Evolutionary conservation across 2,329 filamentous ascomycete species (phyloP), one percentile per base, ranked within the genome.

Genomic region (Grosmannia penicillata): DNA sequence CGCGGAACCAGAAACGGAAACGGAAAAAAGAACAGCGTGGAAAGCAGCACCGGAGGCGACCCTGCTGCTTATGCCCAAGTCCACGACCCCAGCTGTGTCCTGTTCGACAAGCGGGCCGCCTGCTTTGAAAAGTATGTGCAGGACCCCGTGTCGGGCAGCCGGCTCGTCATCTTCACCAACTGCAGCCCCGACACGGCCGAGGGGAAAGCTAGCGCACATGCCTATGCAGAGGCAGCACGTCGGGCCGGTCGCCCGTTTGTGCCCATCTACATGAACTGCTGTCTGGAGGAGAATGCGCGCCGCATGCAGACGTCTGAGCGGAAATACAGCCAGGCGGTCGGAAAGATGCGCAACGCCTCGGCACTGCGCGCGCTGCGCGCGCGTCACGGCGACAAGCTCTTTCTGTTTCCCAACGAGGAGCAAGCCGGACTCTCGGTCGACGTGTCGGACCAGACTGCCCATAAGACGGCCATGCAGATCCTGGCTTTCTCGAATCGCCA

Each of bases 111-210:
- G 30, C 48, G 47, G 32, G 41, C 40, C 10, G 40, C 44, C 4
- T 51, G 49, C 43, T 49, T 55, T 15, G 37, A 38, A 21, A 43
- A 45, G 22, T 47, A 52, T 26, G 48, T 56, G 22, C 31, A 47
- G 15, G 41, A 42, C 24, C 47, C 47, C 2, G 24, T 29, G 18
- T 44, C 50, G 18, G 23, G 39, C 11, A 11, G 37, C 24, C 49
- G 49, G 36, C 38, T 51, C 21, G 44, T 51, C 36, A 46, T 57
- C 34, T 49, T 56, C 27, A 52, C 53, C 10, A 46, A 52, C 43
- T 53, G 46, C 45, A 44, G 47, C 8, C 45, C 50, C 23, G 48
- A 51, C 39, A 51, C 48, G 7, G 42, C 39, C 3, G 31, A 35
- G 13, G 55, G 53, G 6, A 47, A 45, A 2, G 39, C 40, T 10